These are phyloP conservation scores for Dryas octopetala DNA, from an alignment of 306 rosid genomes.

Conservation along the genomic window DNA sequence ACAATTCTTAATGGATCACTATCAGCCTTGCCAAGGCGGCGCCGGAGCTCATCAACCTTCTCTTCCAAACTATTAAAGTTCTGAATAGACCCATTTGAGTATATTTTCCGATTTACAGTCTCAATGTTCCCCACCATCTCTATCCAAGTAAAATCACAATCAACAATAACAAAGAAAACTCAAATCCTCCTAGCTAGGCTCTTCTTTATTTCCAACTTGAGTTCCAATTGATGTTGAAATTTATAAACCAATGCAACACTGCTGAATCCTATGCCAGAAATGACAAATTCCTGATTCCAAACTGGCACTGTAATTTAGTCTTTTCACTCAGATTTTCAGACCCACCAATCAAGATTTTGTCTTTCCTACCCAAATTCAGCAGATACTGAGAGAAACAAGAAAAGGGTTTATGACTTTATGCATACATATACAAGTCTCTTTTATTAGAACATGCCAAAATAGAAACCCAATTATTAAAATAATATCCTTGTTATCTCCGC, in stretches of 20 bases:
- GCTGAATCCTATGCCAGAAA: conserved; percentile 5
- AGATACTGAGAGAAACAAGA: conserved; percentile 10
- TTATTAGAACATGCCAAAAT: conserved; percentile 27
- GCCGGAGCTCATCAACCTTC: conserved; percentile 65
- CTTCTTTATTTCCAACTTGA: background rate
- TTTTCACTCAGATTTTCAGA: conserved; percentile 28
- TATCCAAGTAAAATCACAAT: conserved; percentile 13
- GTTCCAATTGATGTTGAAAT: background rate
- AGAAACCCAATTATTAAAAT: conserved; percentile 14
- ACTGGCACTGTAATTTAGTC: background rate
- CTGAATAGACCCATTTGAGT: conserved; percentile 62
- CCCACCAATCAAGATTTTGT: conserved; percentile 26
- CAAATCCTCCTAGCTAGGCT: background rate
- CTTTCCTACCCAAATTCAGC: conserved; percentile 25
- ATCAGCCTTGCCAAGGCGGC: conserved; percentile 43
- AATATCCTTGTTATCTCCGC: conserved; percentile 62
- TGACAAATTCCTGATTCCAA: conserved; percentile 25
- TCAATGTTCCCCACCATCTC: conserved; percentile 63
- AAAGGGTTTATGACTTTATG: background rate
- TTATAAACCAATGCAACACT: conserved; percentile 19
- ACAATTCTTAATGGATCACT: conserved; percentile 83
- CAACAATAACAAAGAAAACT: conserved; percentile 10
- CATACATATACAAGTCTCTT: background rate
- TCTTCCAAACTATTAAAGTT: conserved; percentile 60
- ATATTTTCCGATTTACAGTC: conserved; percentile 26